Conservation (phyloP, 768 basidiomycete genomes). For the Amanita subjunquillea region DNA sequence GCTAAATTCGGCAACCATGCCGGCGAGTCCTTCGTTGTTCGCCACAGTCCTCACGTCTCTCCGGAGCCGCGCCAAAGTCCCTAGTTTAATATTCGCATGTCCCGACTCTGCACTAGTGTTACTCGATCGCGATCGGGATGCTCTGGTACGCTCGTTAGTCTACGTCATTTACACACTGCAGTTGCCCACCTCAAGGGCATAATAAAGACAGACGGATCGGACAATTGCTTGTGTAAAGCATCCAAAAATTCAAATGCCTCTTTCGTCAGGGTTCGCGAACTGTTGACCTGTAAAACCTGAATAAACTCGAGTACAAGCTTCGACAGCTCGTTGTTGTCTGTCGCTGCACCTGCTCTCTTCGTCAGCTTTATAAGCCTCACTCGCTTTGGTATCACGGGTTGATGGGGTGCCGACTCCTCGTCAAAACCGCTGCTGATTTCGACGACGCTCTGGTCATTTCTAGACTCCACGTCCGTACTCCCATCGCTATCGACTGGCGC, state of each 20-base stretch:
- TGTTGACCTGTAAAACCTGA: constrained; percentile 52
- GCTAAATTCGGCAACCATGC: constrained; percentile 62
- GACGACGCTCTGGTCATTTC: constrained; percentile 18
- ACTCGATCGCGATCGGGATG: constrained; percentile 28
- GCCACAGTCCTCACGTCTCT: constrained; percentile 39
- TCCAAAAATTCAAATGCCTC: constrained; percentile 67
- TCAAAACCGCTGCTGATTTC: constrained; percentile 35
- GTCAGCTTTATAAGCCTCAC: constrained; percentile 39
- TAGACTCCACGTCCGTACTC: background rate
- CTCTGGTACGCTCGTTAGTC: constrained; percentile 13
- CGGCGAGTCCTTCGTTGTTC: constrained; percentile 47
- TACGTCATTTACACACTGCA: background rate
- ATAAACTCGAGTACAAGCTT: constrained; percentile 48
- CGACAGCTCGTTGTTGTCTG: constrained; percentile 46
- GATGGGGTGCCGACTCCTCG: constrained; percentile 17
- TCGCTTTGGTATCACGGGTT: constrained; percentile 38
- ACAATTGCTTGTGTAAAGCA: constrained; percentile 58
- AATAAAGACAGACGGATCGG: constrained; percentile 52
- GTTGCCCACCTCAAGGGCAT: constrained; percentile 38
- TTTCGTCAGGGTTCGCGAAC: constrained; percentile 55
- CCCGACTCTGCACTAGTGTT: constrained; percentile 29
- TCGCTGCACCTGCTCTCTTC: constrained; percentile 29
- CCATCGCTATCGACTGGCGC: background rate
- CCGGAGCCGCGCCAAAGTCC: constrained; percentile 47
- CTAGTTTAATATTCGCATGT: constrained; percentile 44